phyloP scores from a whole-genome alignment of 257 asterid genomes.

The Petunia secreta region DNA sequence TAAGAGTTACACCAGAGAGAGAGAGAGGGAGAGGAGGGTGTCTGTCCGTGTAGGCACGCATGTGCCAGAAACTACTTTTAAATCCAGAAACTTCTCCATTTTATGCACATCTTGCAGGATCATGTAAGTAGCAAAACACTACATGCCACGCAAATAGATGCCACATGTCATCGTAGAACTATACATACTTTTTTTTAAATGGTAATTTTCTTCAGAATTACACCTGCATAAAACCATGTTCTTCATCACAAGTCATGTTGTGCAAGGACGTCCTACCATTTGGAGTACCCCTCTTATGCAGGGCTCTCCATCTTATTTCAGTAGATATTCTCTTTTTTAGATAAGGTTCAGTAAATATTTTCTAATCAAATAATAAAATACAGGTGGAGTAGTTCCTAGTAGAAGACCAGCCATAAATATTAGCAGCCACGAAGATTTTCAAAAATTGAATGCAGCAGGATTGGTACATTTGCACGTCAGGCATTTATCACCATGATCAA shows the following conservation, averaged over 20 bases:
- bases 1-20: not conserved
- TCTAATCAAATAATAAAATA: not conserved
- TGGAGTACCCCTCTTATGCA: not conserved
- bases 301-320: not conserved
- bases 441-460: not conserved
- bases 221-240: not conserved
- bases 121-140: too few species aligned
- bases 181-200: too few species aligned
- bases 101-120: too few species aligned
- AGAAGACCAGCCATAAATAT: conserved; percentile 9
- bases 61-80: not conserved
- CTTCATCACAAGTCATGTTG: not conserved
- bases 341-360: not conserved
- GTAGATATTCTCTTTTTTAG: not conserved
- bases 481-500: not conserved
- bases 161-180: too few species aligned
- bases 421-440: not conserved
- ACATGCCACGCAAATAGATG: too few species aligned
- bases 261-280: not conserved
- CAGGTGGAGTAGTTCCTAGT: not conserved
- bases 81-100: too few species aligned
- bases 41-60: not conserved
- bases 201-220: too few species aligned
- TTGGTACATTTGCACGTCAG: conserved; percentile 10
- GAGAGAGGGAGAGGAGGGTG: not conserved